Conservation (phyloP, 257 asterid species). For the Verbena officinalis region DNA sequence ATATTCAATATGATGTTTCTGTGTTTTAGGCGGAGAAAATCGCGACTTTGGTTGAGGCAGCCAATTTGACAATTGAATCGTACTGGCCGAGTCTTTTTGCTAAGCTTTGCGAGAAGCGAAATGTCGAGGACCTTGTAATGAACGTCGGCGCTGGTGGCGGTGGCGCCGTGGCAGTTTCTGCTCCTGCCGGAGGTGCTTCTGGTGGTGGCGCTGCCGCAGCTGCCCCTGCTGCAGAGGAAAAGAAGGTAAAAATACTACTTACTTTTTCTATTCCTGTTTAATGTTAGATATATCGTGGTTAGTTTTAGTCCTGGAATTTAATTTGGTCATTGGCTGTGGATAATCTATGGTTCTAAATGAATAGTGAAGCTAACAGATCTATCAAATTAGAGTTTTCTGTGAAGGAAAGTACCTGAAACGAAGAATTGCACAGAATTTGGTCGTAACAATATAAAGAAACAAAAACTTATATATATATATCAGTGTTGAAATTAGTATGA, state of each 20-base stretch:
- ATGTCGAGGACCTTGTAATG: slow-evolving; percentile 57
- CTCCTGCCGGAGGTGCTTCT: slow-evolving; percentile 44
- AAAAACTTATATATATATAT: not conserved
- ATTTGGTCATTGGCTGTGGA: no score
- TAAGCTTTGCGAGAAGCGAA: slow-evolving; percentile 73
- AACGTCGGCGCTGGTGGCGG: slow-evolving; percentile 78
- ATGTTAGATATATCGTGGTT: not conserved
- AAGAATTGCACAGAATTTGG: not conserved
- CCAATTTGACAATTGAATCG: slow-evolving; percentile 62
- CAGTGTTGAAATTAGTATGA: not conserved
- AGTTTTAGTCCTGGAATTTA: not conserved
- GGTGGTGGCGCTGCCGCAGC: slow-evolving; percentile 62
- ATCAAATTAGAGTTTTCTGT: not conserved
- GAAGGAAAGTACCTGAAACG: not conserved
- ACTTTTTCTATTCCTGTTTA: not conserved
- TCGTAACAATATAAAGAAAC: no score
- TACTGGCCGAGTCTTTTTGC: slow-evolving; percentile 78
- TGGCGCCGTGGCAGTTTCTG: slow-evolving; percentile 51
- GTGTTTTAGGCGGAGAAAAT: slow-evolving; percentile 66
- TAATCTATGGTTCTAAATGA: not conserved
- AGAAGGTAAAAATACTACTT: slow-evolving; percentile 39
- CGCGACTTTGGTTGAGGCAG: slow-evolving; percentile 52
- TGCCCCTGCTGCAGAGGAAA: slow-evolving; percentile 56
- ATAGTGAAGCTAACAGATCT: not conserved
- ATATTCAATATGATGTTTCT: not conserved